Evolutionary conservation across 2,329 filamentous ascomycete genomes (phyloP).

Genomic region (Ceratocystis lukuohia): DNA sequence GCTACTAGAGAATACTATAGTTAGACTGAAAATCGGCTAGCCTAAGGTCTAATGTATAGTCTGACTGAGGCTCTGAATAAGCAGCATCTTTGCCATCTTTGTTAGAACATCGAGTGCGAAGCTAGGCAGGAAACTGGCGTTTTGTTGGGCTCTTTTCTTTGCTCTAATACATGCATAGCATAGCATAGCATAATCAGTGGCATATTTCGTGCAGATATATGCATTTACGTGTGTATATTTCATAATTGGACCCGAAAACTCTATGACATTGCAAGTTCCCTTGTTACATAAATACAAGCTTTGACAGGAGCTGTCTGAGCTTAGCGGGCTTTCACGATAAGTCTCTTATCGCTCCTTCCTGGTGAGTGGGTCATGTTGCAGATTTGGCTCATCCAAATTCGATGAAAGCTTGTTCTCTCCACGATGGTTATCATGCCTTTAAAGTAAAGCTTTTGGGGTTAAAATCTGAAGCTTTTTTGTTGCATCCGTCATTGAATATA

Average conservation of each 20-base stretch:
- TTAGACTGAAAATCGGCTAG: too few relatives aligned
- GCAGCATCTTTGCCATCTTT: background rate
- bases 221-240: background rate
- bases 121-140: too few relatives aligned
- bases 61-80: slow-evolving; percentile 1
- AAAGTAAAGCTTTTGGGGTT: too few relatives aligned
- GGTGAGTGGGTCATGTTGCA: background rate
- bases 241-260: background rate
- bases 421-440: background rate
- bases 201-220: background rate
- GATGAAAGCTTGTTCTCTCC: background rate
- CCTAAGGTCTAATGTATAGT: background rate
- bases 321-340: background rate
- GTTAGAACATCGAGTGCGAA: too few relatives aligned
- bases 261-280: background rate
- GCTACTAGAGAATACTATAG: too few relatives aligned
- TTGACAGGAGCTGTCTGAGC: background rate
- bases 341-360: background rate
- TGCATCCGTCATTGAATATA: background rate
- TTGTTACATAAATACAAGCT: background rate
- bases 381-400: background rate
- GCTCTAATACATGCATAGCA: too few relatives aligned
- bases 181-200: background rate
- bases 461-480: too few relatives aligned
- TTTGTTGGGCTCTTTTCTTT: too few relatives aligned